These are phyloP conservation scores for Immersiporthe knoxdaviesiana DNA, from an alignment of 2,329 filamentous ascomycete genomes.

Conservation along the genomic window DNA sequence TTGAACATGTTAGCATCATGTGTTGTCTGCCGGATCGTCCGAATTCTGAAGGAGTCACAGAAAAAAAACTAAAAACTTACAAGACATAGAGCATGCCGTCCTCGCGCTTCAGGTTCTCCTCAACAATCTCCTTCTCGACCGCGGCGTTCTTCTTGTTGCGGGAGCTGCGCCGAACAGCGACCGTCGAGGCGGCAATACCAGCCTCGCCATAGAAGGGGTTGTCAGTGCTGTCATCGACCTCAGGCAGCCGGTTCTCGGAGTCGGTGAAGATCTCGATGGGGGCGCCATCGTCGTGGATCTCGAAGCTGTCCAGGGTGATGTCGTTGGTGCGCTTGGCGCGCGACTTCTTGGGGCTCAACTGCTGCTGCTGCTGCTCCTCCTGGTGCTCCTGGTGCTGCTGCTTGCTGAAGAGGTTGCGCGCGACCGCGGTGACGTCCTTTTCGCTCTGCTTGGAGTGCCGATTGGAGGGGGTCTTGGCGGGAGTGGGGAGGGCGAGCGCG, in stretches of 20 bases:
- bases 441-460: constrained; percentile 60
- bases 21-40: background rate
- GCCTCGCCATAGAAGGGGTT: constrained; percentile 72
- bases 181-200: constrained; percentile 43
- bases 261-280: constrained; percentile 78
- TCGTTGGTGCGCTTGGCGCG: constrained; percentile 61
- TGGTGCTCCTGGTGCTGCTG: constrained; percentile 32
- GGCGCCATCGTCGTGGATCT: constrained; percentile 57
- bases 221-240: constrained; percentile 64
- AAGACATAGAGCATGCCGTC: constrained; percentile 79
- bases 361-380: constrained; percentile 32
- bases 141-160: constrained; percentile 51
- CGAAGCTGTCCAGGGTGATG: constrained; percentile 61
- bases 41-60: background rate
- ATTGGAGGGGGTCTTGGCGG: constrained; percentile 72
- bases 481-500: constrained; percentile 67
- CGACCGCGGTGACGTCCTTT: constrained; percentile 56
- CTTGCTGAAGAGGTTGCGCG: constrained; percentile 62
- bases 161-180: constrained; percentile 56
- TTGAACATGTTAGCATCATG: constrained; percentile 10
- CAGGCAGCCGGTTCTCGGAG: constrained; percentile 75
- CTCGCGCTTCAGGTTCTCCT: constrained; percentile 61
- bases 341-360: constrained; percentile 59
- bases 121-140: constrained; percentile 58
- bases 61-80: too few relatives aligned